Base-by-base conservation (phyloP, 2,329 filamentous ascomycete genomes). In the Graphilbum ipis-grandicollis region DNA sequence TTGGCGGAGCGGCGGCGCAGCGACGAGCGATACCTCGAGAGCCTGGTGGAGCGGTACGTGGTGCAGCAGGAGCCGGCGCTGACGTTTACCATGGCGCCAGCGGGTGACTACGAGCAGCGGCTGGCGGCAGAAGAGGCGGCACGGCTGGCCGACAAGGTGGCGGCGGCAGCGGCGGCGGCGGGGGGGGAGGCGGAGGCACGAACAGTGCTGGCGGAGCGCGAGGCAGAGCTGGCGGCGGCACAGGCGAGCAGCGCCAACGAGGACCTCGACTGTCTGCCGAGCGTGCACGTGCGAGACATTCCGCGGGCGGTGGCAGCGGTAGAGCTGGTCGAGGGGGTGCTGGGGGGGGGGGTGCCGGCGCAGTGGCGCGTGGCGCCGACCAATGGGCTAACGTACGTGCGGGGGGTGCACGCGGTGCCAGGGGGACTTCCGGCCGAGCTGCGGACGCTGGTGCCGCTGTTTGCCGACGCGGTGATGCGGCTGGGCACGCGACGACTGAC, bases 331-430 rank as follows among this genome's bases (percentile, higher is more conserved):
- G 81, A 88, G 43, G 72, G 79, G n/a, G 59, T 15, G 4, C 32
- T 23, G 14, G 14, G 13, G 5, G 31, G 6, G 4, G 9, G 9
- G 2, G 9, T 4, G 10, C 5, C 5, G 14, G 69, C 79, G 30
- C 73, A 78, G 33, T 94, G 86, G 85, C 77, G 79, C 35, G 83
- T 93, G 55, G 84, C 86, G 8, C 81, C 84, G 2, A 98, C 90
- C 0, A 98, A 98, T 48, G 90, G 90, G 0, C 61, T 98, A 40
- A 96, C 88, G 2, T 98, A 98, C 54, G 93, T 98, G 62, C 78
- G 86, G 41, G 85, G 84, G 3, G 71, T 96, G 53, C 85, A 92
- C 52, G 67, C 71, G 0, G 65, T 96, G 38, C 68, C 82, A 32
- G 73, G 79, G 42, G 73, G 79, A 42, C 61, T 98, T 13, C 84